Evolutionary conservation across 768 basidiomycete genomes (phyloP).

Genomic region (Boletus rubroflammeus): DNA sequence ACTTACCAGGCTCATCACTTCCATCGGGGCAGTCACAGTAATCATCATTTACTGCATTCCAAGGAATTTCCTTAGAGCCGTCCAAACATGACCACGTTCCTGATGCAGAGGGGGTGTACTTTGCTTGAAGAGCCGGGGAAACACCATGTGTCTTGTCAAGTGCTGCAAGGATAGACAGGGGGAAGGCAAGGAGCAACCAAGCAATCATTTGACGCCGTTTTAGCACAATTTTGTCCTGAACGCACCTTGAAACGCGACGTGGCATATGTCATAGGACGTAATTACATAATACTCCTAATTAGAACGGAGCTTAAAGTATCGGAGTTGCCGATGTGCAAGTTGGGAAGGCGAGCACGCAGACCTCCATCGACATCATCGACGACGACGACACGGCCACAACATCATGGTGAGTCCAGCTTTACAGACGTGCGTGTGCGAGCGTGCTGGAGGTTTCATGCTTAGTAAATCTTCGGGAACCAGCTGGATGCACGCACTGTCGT

Average conservation of each 20-base stretch:
- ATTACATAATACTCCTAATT: constrained; percentile 23
- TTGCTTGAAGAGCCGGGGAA: constrained; percentile 47
- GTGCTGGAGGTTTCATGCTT: neutral
- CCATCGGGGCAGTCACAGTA: constrained; percentile 93
- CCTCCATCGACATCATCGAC: constrained; percentile 19
- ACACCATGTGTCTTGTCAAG: constrained; percentile 57
- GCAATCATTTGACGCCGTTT: constrained; percentile 38
- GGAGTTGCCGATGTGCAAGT: constrained; percentile 18
- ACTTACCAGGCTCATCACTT: constrained; percentile 88
- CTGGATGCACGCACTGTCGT: constrained; percentile 22
- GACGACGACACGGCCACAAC: constrained; percentile 21
- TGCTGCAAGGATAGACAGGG: constrained; percentile 39
- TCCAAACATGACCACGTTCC: constrained; percentile 79
- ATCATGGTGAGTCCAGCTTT: constrained; percentile 29
- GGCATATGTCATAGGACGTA: neutral
- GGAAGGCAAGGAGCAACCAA: constrained; percentile 44
- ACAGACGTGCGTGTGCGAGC: neutral
- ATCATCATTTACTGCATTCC: constrained; percentile 86
- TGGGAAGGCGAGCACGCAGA: neutral
- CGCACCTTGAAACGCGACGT: constrained; percentile 1
- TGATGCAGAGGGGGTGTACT: constrained; percentile 50
- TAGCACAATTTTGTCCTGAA: neutral
- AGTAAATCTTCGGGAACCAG: constrained; percentile 7
- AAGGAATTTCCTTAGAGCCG: constrained; percentile 72
- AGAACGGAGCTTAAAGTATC: constrained; percentile 19